Conservation (phyloP, 305 asterid species). For the Solanum hybrid region DNA sequence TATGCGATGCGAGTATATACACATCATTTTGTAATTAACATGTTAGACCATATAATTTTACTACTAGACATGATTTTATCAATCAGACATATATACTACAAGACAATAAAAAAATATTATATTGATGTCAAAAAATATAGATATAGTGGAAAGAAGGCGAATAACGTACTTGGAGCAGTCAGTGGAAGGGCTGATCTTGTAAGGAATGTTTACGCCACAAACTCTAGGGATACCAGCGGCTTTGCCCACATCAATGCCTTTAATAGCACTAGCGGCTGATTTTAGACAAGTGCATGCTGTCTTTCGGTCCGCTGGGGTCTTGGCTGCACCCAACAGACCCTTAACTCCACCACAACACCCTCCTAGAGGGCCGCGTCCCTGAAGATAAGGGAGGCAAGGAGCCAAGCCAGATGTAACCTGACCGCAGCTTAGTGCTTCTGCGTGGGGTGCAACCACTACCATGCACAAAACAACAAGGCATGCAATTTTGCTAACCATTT, state of each 20-base stretch:
- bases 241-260: not conserved
- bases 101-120: too few species aligned
- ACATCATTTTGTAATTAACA: not conserved
- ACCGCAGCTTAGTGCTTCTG: conserved; percentile 5
- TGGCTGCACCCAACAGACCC: not conserved
- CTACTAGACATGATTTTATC: not conserved
- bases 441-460: conserved; percentile 1
- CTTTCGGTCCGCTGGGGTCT: not conserved
- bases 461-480: not conserved
- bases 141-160: too few species aligned
- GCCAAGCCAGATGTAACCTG: not conserved
- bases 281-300: conserved; percentile 8
- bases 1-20: not conserved
- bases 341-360: not conserved
- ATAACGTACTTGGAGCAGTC: conserved; percentile 3
- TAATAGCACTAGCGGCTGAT: conserved; percentile 2
- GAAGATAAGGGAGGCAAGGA: not conserved
- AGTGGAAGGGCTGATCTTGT: not conserved
- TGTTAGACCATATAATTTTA: not conserved
- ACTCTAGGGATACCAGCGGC: not conserved
- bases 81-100: too few species aligned
- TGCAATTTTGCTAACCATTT: not conserved
- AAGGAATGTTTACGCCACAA: not conserved
- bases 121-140: too few species aligned
- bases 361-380: not conserved